Evolutionary conservation across 306 rosid species (phyloP), one percentile per base, ranked within the genome.

Genomic region (Cucurbita moschata): DNA sequence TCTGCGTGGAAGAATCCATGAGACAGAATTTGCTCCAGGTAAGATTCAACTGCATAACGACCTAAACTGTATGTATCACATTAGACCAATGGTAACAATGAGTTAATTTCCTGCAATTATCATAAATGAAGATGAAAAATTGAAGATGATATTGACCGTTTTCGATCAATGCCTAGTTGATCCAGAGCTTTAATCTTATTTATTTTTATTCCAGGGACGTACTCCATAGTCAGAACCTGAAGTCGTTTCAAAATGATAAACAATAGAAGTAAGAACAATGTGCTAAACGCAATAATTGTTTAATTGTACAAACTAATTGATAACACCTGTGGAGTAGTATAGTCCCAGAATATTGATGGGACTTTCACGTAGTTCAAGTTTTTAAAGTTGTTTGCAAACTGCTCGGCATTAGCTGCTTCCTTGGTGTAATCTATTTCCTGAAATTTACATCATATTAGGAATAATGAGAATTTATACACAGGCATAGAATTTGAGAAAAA

Each of bases 1-100:
- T 95, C 99, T 70, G 99, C 99, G 76, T 95, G 99, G 88, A 95
- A 95, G 82, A 95, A 95, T 64, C 99, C 99, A 82, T 95, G 99
- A 9, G 99, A 91, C 38, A 95, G 84, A 82, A 95, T 95, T 80
- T 95, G 99, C 77, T 95, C 99, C 88, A 95, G 82, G 87, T 95
- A 95, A 0, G 99, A 95, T 85, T 95, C 99, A 76, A 95, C 99
- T 62, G 97, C 99, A 87, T 87, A 95, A 42, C 97, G 87, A 47
- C 97, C 92, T 82, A 95, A 59, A 82, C 99, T 95, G 79, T 66
- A 82, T 75, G 79, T 62, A 82, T 75, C 77, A 73, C 57, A 79
- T 44, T 67, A 76, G 53, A 73, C 50, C 63, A 75, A 68, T 18
- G 50, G 49, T 14, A 59, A 12, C 30, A 73, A 43, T 54, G 52